A percentile compares a stretch with the other conserved stretches of the same genome.
Evolutionary conservation across 768 basidiomycete species (phyloP).

Genomic region (Trametes villosa): DNA sequence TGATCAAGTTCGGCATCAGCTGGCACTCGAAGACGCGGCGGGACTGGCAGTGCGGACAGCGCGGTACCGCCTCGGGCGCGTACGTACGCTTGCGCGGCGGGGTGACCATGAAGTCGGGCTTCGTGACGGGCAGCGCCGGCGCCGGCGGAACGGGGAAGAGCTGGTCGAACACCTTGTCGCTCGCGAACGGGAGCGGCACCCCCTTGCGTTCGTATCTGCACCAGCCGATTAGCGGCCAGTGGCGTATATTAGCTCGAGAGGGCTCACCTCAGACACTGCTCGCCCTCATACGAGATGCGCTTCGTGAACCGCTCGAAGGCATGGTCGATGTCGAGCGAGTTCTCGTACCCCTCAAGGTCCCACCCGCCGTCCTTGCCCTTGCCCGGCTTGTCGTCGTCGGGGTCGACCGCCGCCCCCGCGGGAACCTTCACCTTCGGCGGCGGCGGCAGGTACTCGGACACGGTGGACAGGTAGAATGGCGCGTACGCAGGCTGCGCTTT

Average conservation of each 20-base stretch:
- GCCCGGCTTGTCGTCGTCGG: conserved; percentile 43
- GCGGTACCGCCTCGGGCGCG: conserved; percentile 51
- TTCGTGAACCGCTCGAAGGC: conserved; percentile 86
- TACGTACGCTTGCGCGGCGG: conserved; percentile 54
- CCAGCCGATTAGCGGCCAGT: neutral
- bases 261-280: conserved; percentile 85
- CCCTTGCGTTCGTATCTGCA: conserved; percentile 87
- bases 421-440: conserved; percentile 52
- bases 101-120: conserved; percentile 61
- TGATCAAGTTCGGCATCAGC: conserved; percentile 93
- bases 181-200: conserved; percentile 83
- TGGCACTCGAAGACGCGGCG: conserved; percentile 89
- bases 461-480: conserved; percentile 75
- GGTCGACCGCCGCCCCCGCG: conserved; percentile 43
- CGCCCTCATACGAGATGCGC: conserved; percentile 68
- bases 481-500: conserved; percentile 63
- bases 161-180: conserved; percentile 68
- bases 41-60: conserved; percentile 69
- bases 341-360: conserved; percentile 80
- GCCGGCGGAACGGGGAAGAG: conserved; percentile 67
- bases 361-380: conserved; percentile 57
- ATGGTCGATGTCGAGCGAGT: conserved; percentile 77
- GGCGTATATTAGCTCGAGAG: neutral
- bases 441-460: conserved; percentile 71
- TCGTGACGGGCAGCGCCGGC: conserved; percentile 56